These are phyloP conservation scores for Coleophoma cylindrospora DNA, from an alignment of 2,329 filamentous ascomycete species.

Conservation along the genomic window DNA sequence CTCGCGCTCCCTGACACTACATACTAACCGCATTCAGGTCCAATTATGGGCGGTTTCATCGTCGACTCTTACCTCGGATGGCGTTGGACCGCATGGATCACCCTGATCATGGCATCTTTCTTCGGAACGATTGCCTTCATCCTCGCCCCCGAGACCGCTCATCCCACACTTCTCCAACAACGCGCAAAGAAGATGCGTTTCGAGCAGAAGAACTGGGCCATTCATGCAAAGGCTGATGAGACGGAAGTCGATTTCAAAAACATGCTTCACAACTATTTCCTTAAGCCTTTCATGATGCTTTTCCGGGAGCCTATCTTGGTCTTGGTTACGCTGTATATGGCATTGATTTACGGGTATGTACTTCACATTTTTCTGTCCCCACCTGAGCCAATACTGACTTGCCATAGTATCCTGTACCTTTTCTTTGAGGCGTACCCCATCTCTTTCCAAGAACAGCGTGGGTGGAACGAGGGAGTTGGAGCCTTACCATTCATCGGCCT, in stretches of 20 bases:
- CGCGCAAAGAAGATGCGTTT: slow-evolving; percentile 42
- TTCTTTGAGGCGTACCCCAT: slow-evolving; percentile 43
- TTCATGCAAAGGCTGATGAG: slow-evolving; percentile 25
- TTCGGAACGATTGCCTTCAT: slow-evolving; percentile 37
- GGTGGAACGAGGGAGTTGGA: slow-evolving; percentile 32
- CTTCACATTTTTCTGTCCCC: too few relatives aligned
- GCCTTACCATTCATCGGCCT: slow-evolving; percentile 38
- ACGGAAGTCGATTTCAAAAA: slow-evolving; percentile 28
- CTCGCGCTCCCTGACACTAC: too few relatives aligned
- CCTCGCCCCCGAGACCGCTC: slow-evolving; percentile 46
- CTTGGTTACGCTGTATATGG: slow-evolving; percentile 19
- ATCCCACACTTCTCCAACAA: slow-evolving; percentile 39
- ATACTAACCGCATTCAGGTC: slow-evolving; percentile 7
- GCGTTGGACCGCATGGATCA: slow-evolving; percentile 53
- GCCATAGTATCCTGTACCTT: slow-evolving; percentile 22
- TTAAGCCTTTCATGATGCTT: slow-evolving; percentile 15
- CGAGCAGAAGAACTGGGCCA: slow-evolving; percentile 30
- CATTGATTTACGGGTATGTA: slow-evolving; percentile 16
- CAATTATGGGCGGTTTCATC: slow-evolving; percentile 37
- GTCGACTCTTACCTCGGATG: slow-evolving; percentile 44
- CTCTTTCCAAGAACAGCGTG: slow-evolving; percentile 34
- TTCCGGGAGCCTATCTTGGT: slow-evolving; percentile 20
- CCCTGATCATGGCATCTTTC: slow-evolving; percentile 38
- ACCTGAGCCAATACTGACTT: too few relatives aligned
- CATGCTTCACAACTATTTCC: slow-evolving; percentile 20